Percentiles rank a stretch among this genome's conserved stretches.
phyloP scores from a whole-genome alignment of 2,329 filamentous ascomycete species.

The Clarireedia paspali region DNA sequence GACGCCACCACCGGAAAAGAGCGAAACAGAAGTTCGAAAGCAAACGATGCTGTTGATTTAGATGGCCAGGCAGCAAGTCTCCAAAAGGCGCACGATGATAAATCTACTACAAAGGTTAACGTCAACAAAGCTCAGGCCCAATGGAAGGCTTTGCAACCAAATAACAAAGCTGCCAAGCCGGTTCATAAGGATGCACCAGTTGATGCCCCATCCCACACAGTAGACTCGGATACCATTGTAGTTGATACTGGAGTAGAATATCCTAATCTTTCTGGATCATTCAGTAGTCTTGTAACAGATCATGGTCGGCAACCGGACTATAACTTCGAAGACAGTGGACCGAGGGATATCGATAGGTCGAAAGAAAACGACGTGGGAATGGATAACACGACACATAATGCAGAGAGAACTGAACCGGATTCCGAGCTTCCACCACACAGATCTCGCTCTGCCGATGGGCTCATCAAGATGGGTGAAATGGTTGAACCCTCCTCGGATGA shows the following conservation, averaged over 20 bases:
- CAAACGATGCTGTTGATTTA: background rate
- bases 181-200: background rate
- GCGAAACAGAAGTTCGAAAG: background rate
- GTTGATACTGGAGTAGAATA: slow-evolving; percentile 10
- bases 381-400: background rate
- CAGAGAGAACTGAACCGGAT: background rate
- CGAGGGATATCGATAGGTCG: slow-evolving; percentile 10
- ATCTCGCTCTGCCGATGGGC: background rate
- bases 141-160: slow-evolving; percentile 15
- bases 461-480: background rate
- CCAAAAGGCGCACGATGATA: background rate
- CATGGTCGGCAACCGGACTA: slow-evolving; percentile 43
- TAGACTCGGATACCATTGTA: background rate
- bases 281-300: slow-evolving; percentile 36
- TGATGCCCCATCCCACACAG: background rate
- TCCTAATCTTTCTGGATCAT: slow-evolving; percentile 31
- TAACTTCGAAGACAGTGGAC: slow-evolving; percentile 29
- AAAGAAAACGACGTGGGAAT: slow-evolving; percentile 7
- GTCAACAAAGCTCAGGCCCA: slow-evolving; percentile 14
- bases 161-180: background rate
- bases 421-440: slow-evolving; percentile 3
- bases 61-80: background rate
- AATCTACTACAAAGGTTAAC: slow-evolving; percentile 1
- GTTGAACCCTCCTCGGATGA: slow-evolving; percentile 15
- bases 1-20: background rate